These are phyloP conservation scores for Helenozyma rhizophorensis DNA, from an alignment of 805 yeast genomes.

Conservation along the genomic window DNA sequence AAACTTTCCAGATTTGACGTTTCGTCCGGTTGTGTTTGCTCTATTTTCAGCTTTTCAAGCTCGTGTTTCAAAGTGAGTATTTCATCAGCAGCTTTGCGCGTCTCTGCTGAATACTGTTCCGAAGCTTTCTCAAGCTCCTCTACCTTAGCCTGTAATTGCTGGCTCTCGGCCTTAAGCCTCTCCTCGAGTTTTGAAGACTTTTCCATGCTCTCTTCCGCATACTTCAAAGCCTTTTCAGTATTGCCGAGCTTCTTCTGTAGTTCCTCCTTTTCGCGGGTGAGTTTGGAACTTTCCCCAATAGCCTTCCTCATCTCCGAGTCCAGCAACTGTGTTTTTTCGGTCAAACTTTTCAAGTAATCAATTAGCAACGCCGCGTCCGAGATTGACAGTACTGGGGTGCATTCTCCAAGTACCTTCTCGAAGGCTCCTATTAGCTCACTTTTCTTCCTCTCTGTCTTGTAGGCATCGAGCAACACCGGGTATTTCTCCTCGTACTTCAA, in stretches of 20 bases:
- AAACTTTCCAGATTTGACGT: too few relatives aligned
- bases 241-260: conserved; percentile 9
- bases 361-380: conserved; percentile 67
- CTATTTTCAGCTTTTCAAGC: too few relatives aligned
- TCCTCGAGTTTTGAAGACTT: conserved; percentile 2
- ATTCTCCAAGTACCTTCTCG: conserved; percentile 68
- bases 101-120: too few relatives aligned
- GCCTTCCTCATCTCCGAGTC: conserved; percentile 60
- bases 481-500: conserved; percentile 87
- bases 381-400: conserved; percentile 75
- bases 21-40: too few relatives aligned
- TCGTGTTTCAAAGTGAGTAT: conserved; percentile 1
- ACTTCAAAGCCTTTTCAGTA: conserved; percentile 12
- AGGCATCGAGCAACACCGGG: conserved; percentile 80
- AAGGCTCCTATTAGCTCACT: conserved; percentile 54
- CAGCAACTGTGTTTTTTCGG: conserved; percentile 55
- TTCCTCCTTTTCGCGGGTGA: conserved; percentile 9
- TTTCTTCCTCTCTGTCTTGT: conserved; percentile 72
- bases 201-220: conserved; percentile 13
- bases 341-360: conserved; percentile 63
- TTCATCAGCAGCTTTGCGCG: not conserved
- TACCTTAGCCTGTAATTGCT: conserved; percentile 23
- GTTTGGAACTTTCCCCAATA: conserved; percentile 22
- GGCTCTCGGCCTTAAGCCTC: conserved; percentile 1
- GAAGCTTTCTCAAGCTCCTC: conserved; percentile 8